Evolutionary conservation across 805 yeast species (phyloP), one percentile per base, ranked within the genome.

Genomic region (Cyberlindnera sargentensis): DNA sequence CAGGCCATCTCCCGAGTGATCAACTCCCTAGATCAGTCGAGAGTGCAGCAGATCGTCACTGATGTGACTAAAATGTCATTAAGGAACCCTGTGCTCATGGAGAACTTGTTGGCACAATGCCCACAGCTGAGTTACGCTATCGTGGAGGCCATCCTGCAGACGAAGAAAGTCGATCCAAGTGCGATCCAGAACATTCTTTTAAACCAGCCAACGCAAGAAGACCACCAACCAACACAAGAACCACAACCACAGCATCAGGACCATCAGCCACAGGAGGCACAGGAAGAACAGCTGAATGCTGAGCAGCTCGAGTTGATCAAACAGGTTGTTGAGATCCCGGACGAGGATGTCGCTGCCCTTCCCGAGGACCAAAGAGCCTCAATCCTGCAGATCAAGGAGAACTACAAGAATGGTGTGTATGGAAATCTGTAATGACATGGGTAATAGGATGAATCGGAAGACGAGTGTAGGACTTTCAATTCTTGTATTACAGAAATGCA

Each of bases 51-150:
- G 34, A 57, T 84, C 31, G 51, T 83, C 9, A 63, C 64, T 31
- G 89, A 84, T 48, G 72, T 85, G 11, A 76, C 80, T 53, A 60
- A 66, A 23, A 76, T 85, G 78, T 65, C 83, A 3, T 60, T 63
- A 3, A 71, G 70, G 27, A 73, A 80, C 46, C 84, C 86, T 0
- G 70, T 69, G 5, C 64, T 78, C 45, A 79, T 84, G 68, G 73
- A 68, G 41, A 73, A 72, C 34, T 64, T 90, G 31, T 65, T 90
- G 15, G 71, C 71, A 27, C 76, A 76, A 49, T 79, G 80, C 46
- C 97, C 97, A 0, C 97, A 91, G 60, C 67, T 91, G 37, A 67
- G 86, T 2, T 88, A 80, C 60, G 93, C 95, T 0, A 67, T 87
- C 28, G 91, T 89, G 3, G 96, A 90, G 56, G 69, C 81, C 2